Conservation (phyloP, 148 eudicot genomes). For the Cornus suecica region DNA sequence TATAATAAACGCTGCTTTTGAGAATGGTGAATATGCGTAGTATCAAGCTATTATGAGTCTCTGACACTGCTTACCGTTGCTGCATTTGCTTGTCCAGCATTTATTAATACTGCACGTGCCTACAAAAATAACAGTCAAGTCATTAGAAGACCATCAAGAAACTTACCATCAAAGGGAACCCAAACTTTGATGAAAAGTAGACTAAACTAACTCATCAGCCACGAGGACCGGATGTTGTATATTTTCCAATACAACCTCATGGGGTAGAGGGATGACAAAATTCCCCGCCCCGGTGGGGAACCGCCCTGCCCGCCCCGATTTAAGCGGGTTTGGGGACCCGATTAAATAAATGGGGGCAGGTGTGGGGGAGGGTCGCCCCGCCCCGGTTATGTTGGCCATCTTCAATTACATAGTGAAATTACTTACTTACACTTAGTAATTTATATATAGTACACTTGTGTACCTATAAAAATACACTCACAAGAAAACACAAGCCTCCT, state of each 20-base stretch:
- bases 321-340: too few relatives aligned
- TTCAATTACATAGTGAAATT: too few relatives aligned
- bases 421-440: too few relatives aligned
- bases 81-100: slow-evolving; percentile 99
- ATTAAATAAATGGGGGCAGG: too few relatives aligned
- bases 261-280: too few relatives aligned
- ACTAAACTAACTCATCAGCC: neutral
- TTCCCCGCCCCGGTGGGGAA: too few relatives aligned
- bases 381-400: too few relatives aligned
- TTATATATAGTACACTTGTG: too few relatives aligned
- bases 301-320: too few relatives aligned
- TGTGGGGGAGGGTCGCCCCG: too few relatives aligned
- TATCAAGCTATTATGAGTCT: neutral
- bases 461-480: too few relatives aligned
- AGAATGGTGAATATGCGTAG: neutral
- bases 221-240: neutral
- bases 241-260: neutral
- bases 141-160: neutral
- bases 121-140: slow-evolving; percentile 23
- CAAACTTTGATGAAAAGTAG: neutral
- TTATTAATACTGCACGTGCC: slow-evolving; percentile 97
- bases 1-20: neutral
- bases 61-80: slow-evolving; percentile 64
- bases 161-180: neutral
- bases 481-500: too few relatives aligned